A percentile compares a stretch with the other conserved stretches of the same genome.
phyloP scores from a whole-genome alignment of 1,284 basidiomycete species.

The Coniophora puteana region DNA sequence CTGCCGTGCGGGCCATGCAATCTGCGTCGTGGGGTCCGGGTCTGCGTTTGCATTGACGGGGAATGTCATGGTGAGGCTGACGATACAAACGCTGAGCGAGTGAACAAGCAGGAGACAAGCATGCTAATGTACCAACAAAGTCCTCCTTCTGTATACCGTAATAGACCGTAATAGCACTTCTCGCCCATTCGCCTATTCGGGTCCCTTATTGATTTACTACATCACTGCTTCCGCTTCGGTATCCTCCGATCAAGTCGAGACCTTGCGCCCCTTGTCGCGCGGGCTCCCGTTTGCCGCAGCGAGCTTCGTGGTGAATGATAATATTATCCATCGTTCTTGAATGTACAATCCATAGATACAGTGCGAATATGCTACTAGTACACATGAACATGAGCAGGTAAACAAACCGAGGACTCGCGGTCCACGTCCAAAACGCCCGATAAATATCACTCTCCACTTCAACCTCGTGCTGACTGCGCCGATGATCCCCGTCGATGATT shows the following conservation, averaged over 20 bases:
- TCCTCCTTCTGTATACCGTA: constrained; percentile 15
- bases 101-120: constrained; percentile 15
- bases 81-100: constrained; percentile 3
- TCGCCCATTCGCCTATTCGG: too few species aligned
- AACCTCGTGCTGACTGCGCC: background rate
- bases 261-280: too few species aligned
- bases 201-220: too few species aligned
- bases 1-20: constrained; percentile 62
- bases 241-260: constrained; percentile 18
- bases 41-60: constrained; percentile 55
- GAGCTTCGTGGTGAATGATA: constrained; percentile 35
- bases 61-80: constrained; percentile 38
- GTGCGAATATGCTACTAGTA: too few species aligned
- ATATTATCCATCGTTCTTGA: too few species aligned
- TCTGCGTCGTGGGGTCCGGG: constrained; percentile 69
- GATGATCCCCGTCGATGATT: background rate
- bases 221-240: too few species aligned
- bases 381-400: too few species aligned
- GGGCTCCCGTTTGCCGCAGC: too few species aligned
- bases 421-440: too few species aligned
- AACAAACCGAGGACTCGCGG: too few species aligned
- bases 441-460: too few species aligned
- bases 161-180: constrained; percentile 2
- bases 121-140: background rate
- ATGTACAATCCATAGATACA: too few species aligned